Evolutionary conservation across 345 rosid genomes (phyloP).

Genomic region (Firmiana major): DNA sequence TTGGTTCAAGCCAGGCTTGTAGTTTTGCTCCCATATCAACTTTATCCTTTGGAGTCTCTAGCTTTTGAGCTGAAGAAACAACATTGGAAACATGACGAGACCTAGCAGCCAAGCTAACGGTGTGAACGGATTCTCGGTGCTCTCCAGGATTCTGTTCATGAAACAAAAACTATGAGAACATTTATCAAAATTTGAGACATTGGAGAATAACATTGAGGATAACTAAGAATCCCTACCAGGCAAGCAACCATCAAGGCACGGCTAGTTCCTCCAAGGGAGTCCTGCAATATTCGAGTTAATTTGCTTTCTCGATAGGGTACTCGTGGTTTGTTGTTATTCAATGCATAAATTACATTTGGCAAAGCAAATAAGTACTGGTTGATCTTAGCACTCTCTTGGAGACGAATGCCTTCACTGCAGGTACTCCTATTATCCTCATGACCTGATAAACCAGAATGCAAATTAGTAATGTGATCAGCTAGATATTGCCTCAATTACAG

Average conservation of each 20-base stretch:
- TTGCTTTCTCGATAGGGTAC: conserved; percentile 94
- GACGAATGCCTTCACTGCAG: conserved; percentile 79
- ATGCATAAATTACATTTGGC: conserved; percentile 83
- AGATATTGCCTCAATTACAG: neutral
- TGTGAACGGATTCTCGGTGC: conserved; percentile 84
- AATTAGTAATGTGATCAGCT: conserved; percentile 18
- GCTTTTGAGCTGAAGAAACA: conserved; percentile 45
- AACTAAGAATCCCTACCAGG: conserved; percentile 43
- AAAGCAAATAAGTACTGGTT: conserved; percentile 81
- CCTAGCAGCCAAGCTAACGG: conserved; percentile 88
- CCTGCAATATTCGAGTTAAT: conserved; percentile 86
- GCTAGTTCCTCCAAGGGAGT: conserved; percentile 94
- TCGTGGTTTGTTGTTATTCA: conserved; percentile 64
- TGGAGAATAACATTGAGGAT: neutral
- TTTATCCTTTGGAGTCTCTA: conserved; percentile 55
- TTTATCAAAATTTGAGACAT: neutral
- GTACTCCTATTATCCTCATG: conserved; percentile 91
- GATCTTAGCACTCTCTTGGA: conserved; percentile 85
- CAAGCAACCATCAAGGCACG: conserved; percentile 89
- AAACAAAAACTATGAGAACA: neutral
- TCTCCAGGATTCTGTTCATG: conserved; percentile 77
- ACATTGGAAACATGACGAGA: conserved; percentile 72
- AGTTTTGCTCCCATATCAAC: conserved; percentile 84
- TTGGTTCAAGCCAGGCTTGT: conserved; percentile 82
- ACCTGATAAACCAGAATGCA: conserved; percentile 31